phyloP scores from a whole-genome alignment of 768 basidiomycete species.

The Dendrothele bispora region DNA sequence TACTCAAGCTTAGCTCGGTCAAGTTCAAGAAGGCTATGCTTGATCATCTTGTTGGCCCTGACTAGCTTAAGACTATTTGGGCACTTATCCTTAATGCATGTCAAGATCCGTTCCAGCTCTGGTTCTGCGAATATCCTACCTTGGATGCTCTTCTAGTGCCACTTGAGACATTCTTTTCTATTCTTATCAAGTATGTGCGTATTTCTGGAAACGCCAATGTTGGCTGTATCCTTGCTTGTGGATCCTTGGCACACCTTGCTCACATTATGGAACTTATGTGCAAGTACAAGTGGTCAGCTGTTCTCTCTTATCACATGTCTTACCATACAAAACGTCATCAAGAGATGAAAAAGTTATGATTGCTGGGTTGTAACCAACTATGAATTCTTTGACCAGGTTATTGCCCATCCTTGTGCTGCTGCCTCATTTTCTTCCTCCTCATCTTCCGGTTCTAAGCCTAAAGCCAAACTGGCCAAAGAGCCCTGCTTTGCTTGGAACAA shows the following conservation, averaged over 20 bases:
- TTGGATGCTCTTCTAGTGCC: neutral
- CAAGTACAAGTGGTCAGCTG: constrained; percentile 12
- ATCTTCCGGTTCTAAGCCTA: neutral
- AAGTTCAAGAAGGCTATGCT: too few relatives aligned
- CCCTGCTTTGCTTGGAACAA: constrained; percentile 12
- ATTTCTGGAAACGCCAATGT: neutral
- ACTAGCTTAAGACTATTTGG: too few relatives aligned
- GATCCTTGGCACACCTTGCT: neutral
- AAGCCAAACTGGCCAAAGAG: constrained; percentile 7
- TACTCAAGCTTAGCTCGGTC: too few relatives aligned
- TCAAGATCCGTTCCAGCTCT: too few relatives aligned
- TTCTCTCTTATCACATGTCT: constrained; percentile 13
- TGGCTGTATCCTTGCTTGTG: neutral
- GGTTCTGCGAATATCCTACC: constrained; percentile 1
- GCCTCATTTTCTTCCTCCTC: neutral
- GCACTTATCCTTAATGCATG: too few relatives aligned
- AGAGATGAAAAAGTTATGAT: constrained; percentile 11
- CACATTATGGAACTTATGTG: constrained; percentile 12
- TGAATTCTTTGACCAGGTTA: constrained; percentile 6
- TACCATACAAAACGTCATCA: constrained; percentile 8
- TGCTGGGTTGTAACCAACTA: constrained; percentile 9
- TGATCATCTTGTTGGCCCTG: too few relatives aligned
- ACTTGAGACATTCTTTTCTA: neutral
- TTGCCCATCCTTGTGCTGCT: constrained; percentile 7
- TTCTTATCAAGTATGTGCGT: neutral